These are phyloP conservation scores for Taphrina deformans DNA, from an alignment of 1,139 yeast species.

Conservation along the genomic window DNA sequence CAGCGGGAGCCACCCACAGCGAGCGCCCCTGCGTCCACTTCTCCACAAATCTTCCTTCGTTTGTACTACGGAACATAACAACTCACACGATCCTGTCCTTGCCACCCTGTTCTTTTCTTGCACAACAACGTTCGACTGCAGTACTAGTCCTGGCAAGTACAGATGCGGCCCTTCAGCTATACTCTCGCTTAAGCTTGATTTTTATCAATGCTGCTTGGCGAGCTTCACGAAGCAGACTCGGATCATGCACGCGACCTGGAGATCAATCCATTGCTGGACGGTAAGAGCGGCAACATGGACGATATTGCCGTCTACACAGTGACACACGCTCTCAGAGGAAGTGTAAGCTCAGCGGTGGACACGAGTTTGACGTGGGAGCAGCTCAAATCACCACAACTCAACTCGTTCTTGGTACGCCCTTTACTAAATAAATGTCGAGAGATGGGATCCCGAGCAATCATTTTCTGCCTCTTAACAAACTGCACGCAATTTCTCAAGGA, in stretches of 20 bases:
- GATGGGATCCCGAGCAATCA: slow-evolving; percentile 44
- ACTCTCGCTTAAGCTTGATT: background rate
- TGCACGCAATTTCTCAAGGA: slow-evolving; percentile 53
- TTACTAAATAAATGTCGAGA: slow-evolving; percentile 45
- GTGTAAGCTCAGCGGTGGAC: slow-evolving; percentile 51
- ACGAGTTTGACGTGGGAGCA: slow-evolving; percentile 59
- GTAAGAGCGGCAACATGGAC: slow-evolving; percentile 40
- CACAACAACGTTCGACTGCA: too few species aligned
- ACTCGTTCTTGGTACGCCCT: slow-evolving; percentile 56
- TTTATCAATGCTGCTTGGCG: background rate
- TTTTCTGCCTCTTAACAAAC: slow-evolving; percentile 48
- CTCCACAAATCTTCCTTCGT: background rate
- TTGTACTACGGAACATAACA: background rate
- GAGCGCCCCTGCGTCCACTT: background rate
- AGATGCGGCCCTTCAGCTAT: background rate
- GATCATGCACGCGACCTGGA: slow-evolving; percentile 10
- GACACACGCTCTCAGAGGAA: slow-evolving; percentile 39
- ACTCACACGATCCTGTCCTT: background rate
- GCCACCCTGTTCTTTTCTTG: background rate
- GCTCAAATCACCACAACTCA: slow-evolving; percentile 57
- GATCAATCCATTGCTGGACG: slow-evolving; percentile 7
- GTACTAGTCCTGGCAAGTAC: background rate
- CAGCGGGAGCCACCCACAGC: background rate
- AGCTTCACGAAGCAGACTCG: background rate
- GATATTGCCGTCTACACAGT: slow-evolving; percentile 43